Percentiles rank a stretch among this genome's conserved stretches.
Conservation (phyloP, 148 eudicot species). For the Arctostaphylos glauca region DNA sequence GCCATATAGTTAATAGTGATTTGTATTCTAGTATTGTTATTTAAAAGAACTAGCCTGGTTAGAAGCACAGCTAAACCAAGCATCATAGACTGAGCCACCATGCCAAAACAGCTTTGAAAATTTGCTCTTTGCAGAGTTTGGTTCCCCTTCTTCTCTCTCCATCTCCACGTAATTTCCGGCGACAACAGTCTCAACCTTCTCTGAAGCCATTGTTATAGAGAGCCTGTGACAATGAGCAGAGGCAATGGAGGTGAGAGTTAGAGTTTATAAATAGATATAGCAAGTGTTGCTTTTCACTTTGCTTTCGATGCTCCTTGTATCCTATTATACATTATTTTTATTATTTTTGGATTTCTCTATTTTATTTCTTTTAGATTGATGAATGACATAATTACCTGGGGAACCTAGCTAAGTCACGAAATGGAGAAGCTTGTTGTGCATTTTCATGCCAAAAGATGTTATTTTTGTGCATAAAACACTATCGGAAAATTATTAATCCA, state of each 20-base stretch:
- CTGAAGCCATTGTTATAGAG: conserved; percentile 51
- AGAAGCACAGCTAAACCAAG: conserved; percentile 76
- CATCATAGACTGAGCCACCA: conserved; percentile 95
- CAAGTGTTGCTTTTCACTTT: conserved; percentile 5
- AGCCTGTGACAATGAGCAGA: conserved; percentile 1
- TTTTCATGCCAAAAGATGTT: too few species aligned
- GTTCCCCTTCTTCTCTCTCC: conserved; percentile 55
- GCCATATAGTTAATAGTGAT: too few species aligned
- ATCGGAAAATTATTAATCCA: too few species aligned
- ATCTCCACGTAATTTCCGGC: conserved; percentile 78
- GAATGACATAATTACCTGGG: conserved; percentile 33
- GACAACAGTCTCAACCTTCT: conserved; percentile 72
- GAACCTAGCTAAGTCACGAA: too few species aligned
- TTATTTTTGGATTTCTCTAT: neutral
- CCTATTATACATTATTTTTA: neutral
- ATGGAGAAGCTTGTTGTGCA: too few species aligned
- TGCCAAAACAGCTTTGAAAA: conserved; percentile 71
- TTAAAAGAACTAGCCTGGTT: conserved; percentile 41
- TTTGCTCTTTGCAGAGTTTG: conserved; percentile 36
- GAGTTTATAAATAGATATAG: conserved; percentile 24
- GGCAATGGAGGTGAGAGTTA: conserved; percentile 5
- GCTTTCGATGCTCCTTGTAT: conserved; percentile 8
- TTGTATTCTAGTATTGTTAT: too few species aligned
- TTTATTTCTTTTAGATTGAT: neutral
- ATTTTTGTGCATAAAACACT: too few species aligned